Conservation (phyloP, 192 early-diverging fungal species). For the Rhizophlyctis rosea region DNA sequence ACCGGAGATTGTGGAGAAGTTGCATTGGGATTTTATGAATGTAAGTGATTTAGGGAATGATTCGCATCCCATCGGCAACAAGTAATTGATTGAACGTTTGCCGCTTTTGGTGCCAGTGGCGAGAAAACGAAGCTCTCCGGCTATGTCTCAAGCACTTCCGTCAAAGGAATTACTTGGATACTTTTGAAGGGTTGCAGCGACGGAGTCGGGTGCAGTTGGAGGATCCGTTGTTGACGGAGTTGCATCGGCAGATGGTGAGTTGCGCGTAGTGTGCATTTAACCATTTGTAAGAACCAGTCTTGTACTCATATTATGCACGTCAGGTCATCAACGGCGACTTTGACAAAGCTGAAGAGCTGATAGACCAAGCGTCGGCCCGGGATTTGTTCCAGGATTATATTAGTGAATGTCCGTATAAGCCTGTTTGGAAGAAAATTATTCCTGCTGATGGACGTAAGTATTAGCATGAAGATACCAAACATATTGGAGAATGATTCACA, state of each 20-base stretch:
- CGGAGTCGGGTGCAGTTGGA: slow-evolving; percentile 68
- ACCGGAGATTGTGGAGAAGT: slow-evolving; percentile 63
- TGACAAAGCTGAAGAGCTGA: slow-evolving; percentile 64
- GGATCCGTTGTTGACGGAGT: slow-evolving; percentile 72
- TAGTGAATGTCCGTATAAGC: slow-evolving; percentile 62
- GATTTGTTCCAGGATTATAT: slow-evolving; percentile 76
- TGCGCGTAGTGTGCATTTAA: not conserved
- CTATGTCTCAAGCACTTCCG: slow-evolving; percentile 89
- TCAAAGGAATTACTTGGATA: slow-evolving; percentile 69
- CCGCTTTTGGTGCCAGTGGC: slow-evolving; percentile 42
- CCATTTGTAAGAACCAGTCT: too few relatives aligned
- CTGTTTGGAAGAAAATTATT: slow-evolving; percentile 61
- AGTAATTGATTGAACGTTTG: slow-evolving; percentile 1
- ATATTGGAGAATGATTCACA: too few relatives aligned
- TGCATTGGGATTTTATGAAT: slow-evolving; percentile 58
- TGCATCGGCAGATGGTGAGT: slow-evolving; percentile 55
- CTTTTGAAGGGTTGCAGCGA: slow-evolving; percentile 66
- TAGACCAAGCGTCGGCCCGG: slow-evolving; percentile 55
- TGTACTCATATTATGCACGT: not conserved
- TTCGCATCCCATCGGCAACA: not conserved
- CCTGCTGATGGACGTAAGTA: slow-evolving; percentile 35
- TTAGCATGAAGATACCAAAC: not conserved
- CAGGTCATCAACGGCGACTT: slow-evolving; percentile 69
- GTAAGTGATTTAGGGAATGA: slow-evolving; percentile 38
- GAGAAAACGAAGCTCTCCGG: slow-evolving; percentile 76